phyloP scores from a whole-genome alignment of 225 moss, liverwort and hornwort species.

The Anthoceros angustus region DNA sequence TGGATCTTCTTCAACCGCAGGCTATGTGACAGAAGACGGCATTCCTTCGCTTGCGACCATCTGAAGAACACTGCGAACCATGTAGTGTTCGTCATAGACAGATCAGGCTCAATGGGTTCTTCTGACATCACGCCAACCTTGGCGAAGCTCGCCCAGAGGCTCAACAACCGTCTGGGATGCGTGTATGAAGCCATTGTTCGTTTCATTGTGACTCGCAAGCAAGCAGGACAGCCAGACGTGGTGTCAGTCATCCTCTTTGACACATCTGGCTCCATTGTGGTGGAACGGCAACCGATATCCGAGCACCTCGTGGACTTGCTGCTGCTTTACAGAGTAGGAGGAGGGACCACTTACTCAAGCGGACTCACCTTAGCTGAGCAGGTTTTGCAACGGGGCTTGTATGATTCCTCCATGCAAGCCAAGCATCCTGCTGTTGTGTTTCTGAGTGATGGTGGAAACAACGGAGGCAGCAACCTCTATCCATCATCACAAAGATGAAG shows the following conservation, averaged over 20 bases:
- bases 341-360: not conserved
- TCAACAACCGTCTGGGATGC: not conserved
- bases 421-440: not conserved
- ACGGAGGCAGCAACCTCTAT: not conserved
- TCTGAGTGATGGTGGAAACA: not conserved
- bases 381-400: not conserved
- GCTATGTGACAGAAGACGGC: conserved; percentile 23
- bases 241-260: not conserved
- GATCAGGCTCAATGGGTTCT: conserved; percentile 12
- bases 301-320: not conserved
- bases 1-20: conserved; percentile 7
- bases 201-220: not conserved
- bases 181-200: not conserved
- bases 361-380: not conserved
- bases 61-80: conserved; percentile 8
- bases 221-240: not conserved
- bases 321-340: not conserved
- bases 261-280: not conserved
- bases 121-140: conserved; percentile 11
- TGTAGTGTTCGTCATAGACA: conserved; percentile 24
- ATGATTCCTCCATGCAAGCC: not conserved
- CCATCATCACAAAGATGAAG: not conserved
- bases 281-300: not conserved
- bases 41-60: conserved; percentile 24
- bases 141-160: not conserved